A percentile compares a stretch with the other conserved stretches of the same genome.
phyloP scores from a whole-genome alignment of 164 flowering plant species.

The Stephania yunnanensis region DNA sequence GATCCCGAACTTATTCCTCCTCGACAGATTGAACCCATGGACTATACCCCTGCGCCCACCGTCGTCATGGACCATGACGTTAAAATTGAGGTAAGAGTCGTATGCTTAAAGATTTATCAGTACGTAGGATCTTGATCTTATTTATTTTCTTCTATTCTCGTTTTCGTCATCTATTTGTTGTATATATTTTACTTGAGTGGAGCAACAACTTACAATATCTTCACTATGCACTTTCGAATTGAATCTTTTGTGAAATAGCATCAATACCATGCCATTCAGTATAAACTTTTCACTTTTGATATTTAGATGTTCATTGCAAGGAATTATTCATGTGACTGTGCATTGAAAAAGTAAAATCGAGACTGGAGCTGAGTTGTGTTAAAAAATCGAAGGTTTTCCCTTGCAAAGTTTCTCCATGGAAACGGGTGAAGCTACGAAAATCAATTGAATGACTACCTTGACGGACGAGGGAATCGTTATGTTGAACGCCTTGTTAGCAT shows the following conservation, averaged over 20 bases:
- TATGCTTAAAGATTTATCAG: background rate
- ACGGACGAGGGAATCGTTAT: too few species aligned
- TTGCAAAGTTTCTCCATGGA: background rate
- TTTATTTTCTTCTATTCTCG: background rate
- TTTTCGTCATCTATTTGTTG: background rate
- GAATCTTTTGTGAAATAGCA: too few species aligned
- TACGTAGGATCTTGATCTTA: background rate
- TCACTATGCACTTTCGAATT: too few species aligned
- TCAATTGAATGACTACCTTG: too few species aligned
- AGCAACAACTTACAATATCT: background rate
- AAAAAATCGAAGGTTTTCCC: too few species aligned
- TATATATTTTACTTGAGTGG: background rate
- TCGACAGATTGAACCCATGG: conserved; percentile 53
- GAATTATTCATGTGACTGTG: background rate
- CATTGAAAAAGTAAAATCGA: background rate
- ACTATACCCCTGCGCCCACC: conserved; percentile 46
- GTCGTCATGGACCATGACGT: conserved; percentile 52
- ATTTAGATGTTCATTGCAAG: background rate
- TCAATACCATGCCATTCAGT: background rate
- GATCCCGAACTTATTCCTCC: conserved; percentile 66
- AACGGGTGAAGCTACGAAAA: background rate
- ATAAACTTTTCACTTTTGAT: background rate
- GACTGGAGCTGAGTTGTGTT: too few species aligned
- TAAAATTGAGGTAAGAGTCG: conserved; percentile 24
- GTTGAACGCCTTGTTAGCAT: too few species aligned